Base-by-base conservation (phyloP, 2,329 filamentous ascomycete species). In the Calonectria honghensis region DNA sequence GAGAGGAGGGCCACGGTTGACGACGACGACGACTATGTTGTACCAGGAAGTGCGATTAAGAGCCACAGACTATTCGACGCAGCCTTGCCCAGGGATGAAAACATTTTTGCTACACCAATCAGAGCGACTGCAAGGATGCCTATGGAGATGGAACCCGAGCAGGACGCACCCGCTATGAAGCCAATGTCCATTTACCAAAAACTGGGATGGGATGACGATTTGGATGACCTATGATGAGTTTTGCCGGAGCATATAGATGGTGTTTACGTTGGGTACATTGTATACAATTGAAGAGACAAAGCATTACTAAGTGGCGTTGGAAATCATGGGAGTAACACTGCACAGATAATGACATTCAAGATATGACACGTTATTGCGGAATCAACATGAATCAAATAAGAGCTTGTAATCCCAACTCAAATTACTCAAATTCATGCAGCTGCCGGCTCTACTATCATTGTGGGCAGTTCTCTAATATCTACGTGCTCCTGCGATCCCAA, bases 401-500 rank as follows among this genome's bases (percentile, higher is more conserved):
- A 39, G 69, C 39, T 69, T 59, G 61, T 50, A 73, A 70, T 63
- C 68, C 54, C 16, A 51, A 57, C 66, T 72, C 39, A 32, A 71
- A 45, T 45, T 81, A 57, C 68, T 72, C 39, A 32, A 71, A 45
- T 45, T 81, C 45, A 82, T 73, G 79, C 79, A 27, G 77, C 80
- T 24, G 78, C 78, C 29, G 83, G 82, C 73, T 87, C 85, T 20
- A 93, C 89, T 68, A 95, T 85, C 79, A 95, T 91, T 57, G 90
- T 92, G 0, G 95, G 95, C 76, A 97, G 82, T 75, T 96, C 93
- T 74, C 91, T 89, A 70, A 96, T 92, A 83, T 96, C 94, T 4
- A 95, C 93, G 81, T 94, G 93, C 85, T 96, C 94, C 80, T 95
- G 93, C 41, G 91, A 94, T 29, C 88, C 91, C 74, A 96, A 82